Evolutionary conservation across 768 basidiomycete genomes (phyloP).

Genomic region (Suillus subaureus): DNA sequence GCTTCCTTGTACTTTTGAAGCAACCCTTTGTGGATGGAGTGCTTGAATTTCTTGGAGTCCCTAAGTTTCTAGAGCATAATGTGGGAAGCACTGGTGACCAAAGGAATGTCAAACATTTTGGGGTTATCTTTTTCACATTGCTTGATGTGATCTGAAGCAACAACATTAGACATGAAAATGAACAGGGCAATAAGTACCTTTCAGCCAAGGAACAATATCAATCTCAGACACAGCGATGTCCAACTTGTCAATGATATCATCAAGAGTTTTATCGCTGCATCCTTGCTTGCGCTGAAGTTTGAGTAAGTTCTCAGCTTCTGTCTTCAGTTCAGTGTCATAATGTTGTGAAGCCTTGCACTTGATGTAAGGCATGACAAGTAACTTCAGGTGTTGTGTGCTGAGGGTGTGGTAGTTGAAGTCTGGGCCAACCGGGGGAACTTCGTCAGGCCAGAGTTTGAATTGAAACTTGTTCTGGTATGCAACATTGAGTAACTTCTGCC

Average conservation of each 20-base stretch:
- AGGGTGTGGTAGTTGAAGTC: neutral
- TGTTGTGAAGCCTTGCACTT: neutral
- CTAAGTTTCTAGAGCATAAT: neutral
- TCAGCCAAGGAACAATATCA: neutral
- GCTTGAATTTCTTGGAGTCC: neutral
- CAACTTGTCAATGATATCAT: slow-evolving; percentile 1
- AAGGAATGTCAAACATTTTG: neutral
- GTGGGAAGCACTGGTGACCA: neutral
- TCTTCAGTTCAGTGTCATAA: neutral
- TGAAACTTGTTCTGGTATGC: neutral
- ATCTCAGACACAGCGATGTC: neutral
- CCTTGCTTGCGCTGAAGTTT: neutral
- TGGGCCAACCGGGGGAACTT: neutral
- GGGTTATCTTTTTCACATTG: neutral
- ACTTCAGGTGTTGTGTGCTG: neutral
- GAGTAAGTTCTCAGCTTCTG: neutral
- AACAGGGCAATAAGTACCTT: neutral
- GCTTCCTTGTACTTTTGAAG: neutral
- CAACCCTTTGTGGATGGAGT: neutral
- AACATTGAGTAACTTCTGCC: neutral
- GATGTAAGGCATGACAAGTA: neutral
- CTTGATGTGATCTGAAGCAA: neutral
- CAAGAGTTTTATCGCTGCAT: neutral
- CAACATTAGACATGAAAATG: neutral
- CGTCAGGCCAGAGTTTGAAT: neutral